Evolutionary conservation across 1,284 basidiomycete species (phyloP).

Genomic region (Trichosporon sp.): DNA sequence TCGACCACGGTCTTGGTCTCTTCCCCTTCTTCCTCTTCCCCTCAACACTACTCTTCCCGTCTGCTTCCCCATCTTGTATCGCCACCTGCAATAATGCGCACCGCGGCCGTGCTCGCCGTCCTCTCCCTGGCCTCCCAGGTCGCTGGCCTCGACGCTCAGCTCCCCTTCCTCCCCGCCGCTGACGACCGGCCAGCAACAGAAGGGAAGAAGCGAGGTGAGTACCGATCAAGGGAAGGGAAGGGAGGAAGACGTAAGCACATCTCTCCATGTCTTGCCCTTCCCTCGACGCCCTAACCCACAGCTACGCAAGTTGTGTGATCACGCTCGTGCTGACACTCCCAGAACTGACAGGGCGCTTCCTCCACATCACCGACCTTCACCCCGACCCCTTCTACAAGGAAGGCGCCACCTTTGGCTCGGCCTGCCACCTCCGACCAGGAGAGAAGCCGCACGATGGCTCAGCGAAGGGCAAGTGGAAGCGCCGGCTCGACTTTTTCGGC

Average conservation of each 20-base stretch:
- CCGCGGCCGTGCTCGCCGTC: not conserved
- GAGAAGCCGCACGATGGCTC: slow-evolving; percentile 20
- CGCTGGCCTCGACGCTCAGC: not conserved
- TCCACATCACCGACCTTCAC: slow-evolving; percentile 49
- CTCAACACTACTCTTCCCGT: not conserved
- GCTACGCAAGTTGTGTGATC: not conserved
- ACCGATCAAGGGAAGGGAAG: no score
- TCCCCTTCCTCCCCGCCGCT: not conserved
- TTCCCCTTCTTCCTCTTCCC: no score
- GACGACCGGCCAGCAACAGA: not conserved
- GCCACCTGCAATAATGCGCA: not conserved
- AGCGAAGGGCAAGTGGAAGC: slow-evolving; percentile 18
- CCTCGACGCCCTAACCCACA: not conserved
- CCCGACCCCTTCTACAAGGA: slow-evolving; percentile 45
- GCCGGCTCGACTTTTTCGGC: slow-evolving; percentile 13
- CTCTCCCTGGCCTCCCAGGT: not conserved
- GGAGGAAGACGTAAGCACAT: not conserved
- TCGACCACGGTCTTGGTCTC: no score
- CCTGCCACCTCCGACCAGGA: slow-evolving; percentile 34
- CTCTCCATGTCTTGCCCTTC: not conserved
- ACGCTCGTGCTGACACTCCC: slow-evolving; percentile 6
- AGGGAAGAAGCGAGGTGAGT: slow-evolving; percentile 13
- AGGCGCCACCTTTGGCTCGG: slow-evolving; percentile 39
- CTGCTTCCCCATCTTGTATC: not conserved
- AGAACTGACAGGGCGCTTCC: slow-evolving; percentile 44